Percentiles rank a stretch among this genome's conserved stretches.
phyloP scores from a whole-genome alignment of 768 basidiomycete genomes.

The Polyporus arcularius region DNA sequence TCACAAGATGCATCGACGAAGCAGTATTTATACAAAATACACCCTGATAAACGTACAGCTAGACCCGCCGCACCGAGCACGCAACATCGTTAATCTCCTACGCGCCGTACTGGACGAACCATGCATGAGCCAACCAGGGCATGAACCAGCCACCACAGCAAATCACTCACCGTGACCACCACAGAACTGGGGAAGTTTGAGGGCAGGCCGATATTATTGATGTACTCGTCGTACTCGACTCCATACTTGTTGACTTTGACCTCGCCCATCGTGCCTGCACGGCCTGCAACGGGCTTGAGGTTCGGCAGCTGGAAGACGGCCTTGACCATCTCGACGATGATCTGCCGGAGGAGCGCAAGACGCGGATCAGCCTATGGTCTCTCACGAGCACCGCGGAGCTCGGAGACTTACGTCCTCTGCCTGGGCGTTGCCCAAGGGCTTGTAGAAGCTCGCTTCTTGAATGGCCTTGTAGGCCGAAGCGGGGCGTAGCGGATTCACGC shows the following conservation, averaged over 20 bases:
- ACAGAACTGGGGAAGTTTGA: slow-evolving; percentile 23
- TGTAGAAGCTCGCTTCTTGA: slow-evolving; percentile 41
- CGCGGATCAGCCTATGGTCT: neutral
- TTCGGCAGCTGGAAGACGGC: slow-evolving; percentile 47
- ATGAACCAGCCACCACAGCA: neutral
- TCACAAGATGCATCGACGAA: too few relatives aligned
- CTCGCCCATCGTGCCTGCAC: slow-evolving; percentile 40
- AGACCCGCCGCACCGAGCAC: neutral
- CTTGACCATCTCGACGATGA: slow-evolving; percentile 44
- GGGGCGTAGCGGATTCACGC: slow-evolving; percentile 43
- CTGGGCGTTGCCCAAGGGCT: slow-evolving; percentile 39
- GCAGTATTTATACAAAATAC: neutral
- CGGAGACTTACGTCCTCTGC: slow-evolving; percentile 33
- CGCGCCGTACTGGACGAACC: slow-evolving; percentile 3
- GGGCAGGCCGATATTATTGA: slow-evolving; percentile 25
- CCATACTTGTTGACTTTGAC: slow-evolving; percentile 39
- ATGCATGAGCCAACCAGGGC: neutral
- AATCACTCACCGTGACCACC: slow-evolving; percentile 18
- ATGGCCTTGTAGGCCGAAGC: slow-evolving; percentile 28
- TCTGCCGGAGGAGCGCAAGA: neutral
- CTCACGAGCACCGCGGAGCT: neutral
- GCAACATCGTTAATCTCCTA: neutral
- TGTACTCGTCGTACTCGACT: slow-evolving; percentile 24
- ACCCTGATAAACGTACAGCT: neutral
- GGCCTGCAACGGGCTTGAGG: slow-evolving; percentile 47